Conservation (phyloP, 108 stramenopile genomes). For the Skeletonema marinoi region DNA sequence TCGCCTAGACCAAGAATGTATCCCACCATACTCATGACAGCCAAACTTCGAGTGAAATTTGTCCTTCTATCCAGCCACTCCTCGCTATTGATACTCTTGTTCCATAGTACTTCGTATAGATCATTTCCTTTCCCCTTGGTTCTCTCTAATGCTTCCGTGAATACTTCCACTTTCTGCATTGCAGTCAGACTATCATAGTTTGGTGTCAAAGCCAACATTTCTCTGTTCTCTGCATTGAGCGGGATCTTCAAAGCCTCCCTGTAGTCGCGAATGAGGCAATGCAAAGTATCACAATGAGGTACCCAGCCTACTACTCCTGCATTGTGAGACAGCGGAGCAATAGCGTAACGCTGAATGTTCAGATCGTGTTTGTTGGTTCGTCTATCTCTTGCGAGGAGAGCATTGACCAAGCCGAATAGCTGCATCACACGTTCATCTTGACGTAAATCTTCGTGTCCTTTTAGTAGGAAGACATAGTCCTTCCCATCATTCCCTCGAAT, state of each 20-base stretch:
- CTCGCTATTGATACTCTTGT: slow-evolving; percentile 94
- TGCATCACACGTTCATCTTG: slow-evolving; percentile 99
- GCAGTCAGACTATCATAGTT: slow-evolving; percentile 94
- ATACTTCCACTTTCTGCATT: slow-evolving; percentile 98
- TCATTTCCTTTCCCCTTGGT: slow-evolving; percentile 93
- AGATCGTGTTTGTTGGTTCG: slow-evolving; percentile 94
- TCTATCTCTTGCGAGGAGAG: slow-evolving; percentile 93
- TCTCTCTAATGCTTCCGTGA: slow-evolving; percentile 84
- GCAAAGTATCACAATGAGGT: slow-evolving; percentile 97
- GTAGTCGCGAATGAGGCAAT: slow-evolving; percentile 94
- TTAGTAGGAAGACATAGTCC: slow-evolving; percentile 98
- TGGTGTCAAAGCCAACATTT: slow-evolving; percentile 89
- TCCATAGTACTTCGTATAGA: slow-evolving; percentile 95
- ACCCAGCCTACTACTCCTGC: slow-evolving; percentile 99
- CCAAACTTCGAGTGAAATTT: slow-evolving; percentile 94
- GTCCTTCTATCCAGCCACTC: slow-evolving; percentile 97
- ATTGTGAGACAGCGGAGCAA: slow-evolving; percentile 96
- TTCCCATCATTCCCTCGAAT: slow-evolving; percentile 95
- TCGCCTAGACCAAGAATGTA: slow-evolving; percentile 95
- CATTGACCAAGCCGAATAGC: slow-evolving; percentile 98
- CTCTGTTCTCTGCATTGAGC: slow-evolving; percentile 93
- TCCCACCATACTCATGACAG: slow-evolving; percentile 99
- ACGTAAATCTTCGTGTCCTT: slow-evolving; percentile 99
- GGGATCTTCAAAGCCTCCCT: slow-evolving; percentile 88
- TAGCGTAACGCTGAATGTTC: slow-evolving; percentile 94